Conservation (phyloP, 2,329 filamentous ascomycete species). For the Cordyceps tenuipes region DNA sequence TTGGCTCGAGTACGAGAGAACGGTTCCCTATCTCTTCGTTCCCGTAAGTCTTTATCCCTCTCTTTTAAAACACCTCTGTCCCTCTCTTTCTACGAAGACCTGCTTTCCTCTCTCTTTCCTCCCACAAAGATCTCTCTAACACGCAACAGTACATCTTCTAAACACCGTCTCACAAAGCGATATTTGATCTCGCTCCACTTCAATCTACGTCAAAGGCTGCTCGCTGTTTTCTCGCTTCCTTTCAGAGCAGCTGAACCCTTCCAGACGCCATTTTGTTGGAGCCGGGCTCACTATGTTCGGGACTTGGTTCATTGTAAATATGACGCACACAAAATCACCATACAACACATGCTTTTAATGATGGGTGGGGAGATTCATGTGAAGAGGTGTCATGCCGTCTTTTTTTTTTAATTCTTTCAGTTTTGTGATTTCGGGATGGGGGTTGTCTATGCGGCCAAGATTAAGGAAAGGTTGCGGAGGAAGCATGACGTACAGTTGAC, state of each 20-base stretch:
- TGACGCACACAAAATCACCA: not conserved
- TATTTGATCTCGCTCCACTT: not conserved
- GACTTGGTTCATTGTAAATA: not conserved
- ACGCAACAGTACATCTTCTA: conserved; percentile 33
- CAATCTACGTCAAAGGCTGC: not conserved
- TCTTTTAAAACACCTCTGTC: not conserved
- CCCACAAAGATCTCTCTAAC: conserved; percentile 13
- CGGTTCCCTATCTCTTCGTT: conserved; percentile 78
- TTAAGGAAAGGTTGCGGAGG: no score
- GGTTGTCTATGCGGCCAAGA: not conserved
- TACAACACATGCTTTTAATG: not conserved
- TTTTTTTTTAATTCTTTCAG: not conserved
- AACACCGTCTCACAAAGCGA: conserved; percentile 2
- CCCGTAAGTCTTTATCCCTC: conserved; percentile 39
- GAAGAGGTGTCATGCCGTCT: not conserved
- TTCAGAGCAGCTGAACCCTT: not conserved
- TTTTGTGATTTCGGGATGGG: not conserved
- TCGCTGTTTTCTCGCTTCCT: not conserved
- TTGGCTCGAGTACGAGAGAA: conserved; percentile 71
- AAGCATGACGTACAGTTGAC: no score
- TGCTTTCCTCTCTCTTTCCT: no score
- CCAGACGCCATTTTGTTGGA: not conserved
- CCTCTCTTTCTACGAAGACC: not conserved
- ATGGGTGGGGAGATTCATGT: not conserved
- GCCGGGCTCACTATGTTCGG: not conserved